Evolutionary conservation across 1,284 basidiomycete species (phyloP).

Genomic region (Pisolithus thermaeus): DNA sequence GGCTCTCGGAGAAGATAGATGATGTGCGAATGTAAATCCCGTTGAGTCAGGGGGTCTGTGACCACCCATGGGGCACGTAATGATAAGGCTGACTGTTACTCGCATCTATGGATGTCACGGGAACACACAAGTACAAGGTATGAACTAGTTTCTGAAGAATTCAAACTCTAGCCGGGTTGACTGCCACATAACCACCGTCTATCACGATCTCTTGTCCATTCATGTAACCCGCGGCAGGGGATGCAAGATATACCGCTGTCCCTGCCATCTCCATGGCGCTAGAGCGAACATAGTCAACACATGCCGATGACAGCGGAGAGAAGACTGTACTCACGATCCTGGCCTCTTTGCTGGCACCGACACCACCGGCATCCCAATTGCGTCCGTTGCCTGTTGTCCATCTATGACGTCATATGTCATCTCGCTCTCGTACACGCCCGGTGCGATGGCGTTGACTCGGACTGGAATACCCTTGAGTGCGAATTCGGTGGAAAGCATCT

Average conservation of each 20-base stretch:
- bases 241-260: slow-evolving; percentile 67
- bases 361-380: slow-evolving; percentile 47
- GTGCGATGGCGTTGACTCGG: slow-evolving; percentile 64
- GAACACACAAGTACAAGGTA: neutral
- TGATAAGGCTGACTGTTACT: too few relatives aligned
- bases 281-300: neutral
- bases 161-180: slow-evolving; percentile 51
- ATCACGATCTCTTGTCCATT: slow-evolving; percentile 71
- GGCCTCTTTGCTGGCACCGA: slow-evolving; percentile 57
- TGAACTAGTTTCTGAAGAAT: neutral
- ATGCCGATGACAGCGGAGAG: neutral
- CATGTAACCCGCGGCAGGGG: slow-evolving; percentile 62
- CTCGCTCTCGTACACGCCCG: slow-evolving; percentile 69
- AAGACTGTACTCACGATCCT: slow-evolving; percentile 52
- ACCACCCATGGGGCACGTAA: too few relatives aligned
- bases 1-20: neutral
- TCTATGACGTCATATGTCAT: slow-evolving; percentile 57
- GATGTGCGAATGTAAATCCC: neutral
- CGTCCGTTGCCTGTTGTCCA: slow-evolving; percentile 43
- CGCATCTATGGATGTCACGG: neutral
- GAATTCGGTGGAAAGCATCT: slow-evolving; percentile 70
- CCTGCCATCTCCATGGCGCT: slow-evolving; percentile 70
- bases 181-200: slow-evolving; percentile 68
- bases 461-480: slow-evolving; percentile 62
- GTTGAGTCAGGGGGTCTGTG: neutral